phyloP scores from a whole-genome alignment of 352 stramenopile species.

The Globisporangium carolinianum region DNA sequence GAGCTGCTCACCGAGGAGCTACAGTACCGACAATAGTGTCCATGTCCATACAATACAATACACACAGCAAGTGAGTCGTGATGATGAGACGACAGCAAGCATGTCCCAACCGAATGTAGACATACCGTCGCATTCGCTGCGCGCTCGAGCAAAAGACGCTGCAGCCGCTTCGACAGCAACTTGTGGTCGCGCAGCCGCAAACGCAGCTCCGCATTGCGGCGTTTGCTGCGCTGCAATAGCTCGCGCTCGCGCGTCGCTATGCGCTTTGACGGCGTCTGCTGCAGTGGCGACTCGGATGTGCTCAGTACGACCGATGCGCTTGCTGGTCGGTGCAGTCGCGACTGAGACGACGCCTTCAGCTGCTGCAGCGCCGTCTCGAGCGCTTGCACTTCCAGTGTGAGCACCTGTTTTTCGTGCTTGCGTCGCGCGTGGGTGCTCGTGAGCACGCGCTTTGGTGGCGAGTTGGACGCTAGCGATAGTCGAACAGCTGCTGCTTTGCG shows the following conservation, averaged over 20 bases:
- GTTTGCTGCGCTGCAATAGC: not conserved
- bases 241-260: not conserved
- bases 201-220: not conserved
- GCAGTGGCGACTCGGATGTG: not conserved
- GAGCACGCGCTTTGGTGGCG: not conserved
- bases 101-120: not conserved
- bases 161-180: not conserved
- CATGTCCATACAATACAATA: not conserved
- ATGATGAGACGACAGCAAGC: not conserved
- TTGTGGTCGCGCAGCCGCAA: not conserved
- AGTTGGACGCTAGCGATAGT: conserved; percentile 2
- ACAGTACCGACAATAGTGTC: not conserved
- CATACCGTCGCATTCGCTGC: not conserved
- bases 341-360: not conserved
- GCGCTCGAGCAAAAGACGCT: not conserved
- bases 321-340: not conserved
- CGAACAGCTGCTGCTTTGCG: not conserved
- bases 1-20: not conserved
- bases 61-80: not conserved
- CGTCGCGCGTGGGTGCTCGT: conserved; percentile 2
- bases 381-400: not conserved
- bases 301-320: not conserved
- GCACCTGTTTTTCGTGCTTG: not conserved
- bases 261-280: not conserved
- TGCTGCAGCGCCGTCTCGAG: not conserved